These are phyloP conservation scores for Cynanchum wilfordii DNA, from an alignment of 257 asterid species.

Conservation along the genomic window DNA sequence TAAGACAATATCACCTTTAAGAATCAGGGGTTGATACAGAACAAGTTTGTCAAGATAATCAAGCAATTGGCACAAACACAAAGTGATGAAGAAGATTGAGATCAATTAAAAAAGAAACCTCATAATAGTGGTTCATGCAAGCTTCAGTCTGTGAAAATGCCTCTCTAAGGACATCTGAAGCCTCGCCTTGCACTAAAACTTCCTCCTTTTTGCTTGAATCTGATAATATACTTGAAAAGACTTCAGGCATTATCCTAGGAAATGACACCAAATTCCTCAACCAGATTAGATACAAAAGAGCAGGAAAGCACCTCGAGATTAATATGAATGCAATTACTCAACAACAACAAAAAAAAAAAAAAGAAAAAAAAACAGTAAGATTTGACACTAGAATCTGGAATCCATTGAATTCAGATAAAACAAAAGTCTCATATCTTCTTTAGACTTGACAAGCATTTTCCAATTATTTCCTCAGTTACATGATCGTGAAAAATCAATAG, in stretches of 20 bases:
- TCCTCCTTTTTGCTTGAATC: conserved; percentile 66
- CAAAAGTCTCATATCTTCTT: background rate
- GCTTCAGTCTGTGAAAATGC: conserved; percentile 87
- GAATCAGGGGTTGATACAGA: background rate
- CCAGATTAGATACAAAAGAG: background rate
- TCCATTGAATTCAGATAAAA: background rate
- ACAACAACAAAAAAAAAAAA: no score
- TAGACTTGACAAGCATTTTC: background rate
- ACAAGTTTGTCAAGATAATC: background rate
- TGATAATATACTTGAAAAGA: conserved; percentile 69
- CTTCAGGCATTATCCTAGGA: conserved; percentile 79
- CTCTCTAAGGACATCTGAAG: conserved; percentile 92
- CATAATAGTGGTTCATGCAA: conserved; percentile 72
- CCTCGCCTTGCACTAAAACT: conserved; percentile 58
- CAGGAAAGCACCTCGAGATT: background rate
- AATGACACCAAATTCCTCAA: conserved; percentile 1
- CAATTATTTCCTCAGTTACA: background rate
- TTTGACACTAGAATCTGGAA: background rate
- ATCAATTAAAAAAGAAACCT: conserved; percentile 47
- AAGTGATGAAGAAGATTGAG: conserved; percentile 8
- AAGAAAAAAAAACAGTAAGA: background rate
- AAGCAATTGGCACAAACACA: background rate
- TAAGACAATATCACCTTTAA: no score
- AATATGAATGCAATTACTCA: background rate
- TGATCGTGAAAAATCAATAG: background rate